Evolutionary conservation across 352 stramenopile genomes (phyloP).

Genomic region (Pythium monospermum): DNA sequence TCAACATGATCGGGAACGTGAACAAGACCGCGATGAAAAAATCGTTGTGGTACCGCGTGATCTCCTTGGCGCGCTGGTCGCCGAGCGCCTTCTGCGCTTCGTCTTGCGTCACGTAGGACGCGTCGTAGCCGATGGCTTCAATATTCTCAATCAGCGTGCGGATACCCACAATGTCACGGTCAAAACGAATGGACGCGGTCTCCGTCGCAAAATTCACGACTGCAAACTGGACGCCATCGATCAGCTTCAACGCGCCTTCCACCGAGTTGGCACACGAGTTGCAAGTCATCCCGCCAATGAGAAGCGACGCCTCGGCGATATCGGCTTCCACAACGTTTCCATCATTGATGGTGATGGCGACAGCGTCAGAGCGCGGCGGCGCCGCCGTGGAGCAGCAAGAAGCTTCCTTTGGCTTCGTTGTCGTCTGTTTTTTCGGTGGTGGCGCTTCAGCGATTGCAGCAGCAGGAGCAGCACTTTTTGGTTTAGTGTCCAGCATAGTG

Average conservation of each 20-base stretch:
- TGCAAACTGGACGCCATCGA: constrained; percentile 67
- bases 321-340: constrained; percentile 24
- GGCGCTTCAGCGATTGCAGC: constrained; percentile 15
- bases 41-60: constrained; percentile 72
- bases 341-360: constrained; percentile 14
- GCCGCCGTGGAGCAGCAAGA: constrained; percentile 12
- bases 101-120: constrained; percentile 53
- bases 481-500: constrained; percentile 10
- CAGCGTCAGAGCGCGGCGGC: neutral
- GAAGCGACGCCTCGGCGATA: constrained; percentile 53
- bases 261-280: constrained; percentile 91
- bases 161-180: constrained; percentile 70
- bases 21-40: constrained; percentile 89
- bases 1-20: constrained; percentile 90
- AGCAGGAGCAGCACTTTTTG: constrained; percentile 8
- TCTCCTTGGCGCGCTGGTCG: constrained; percentile 74
- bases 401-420: constrained; percentile 13
- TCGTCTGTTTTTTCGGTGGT: constrained; percentile 12
- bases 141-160: constrained; percentile 85
- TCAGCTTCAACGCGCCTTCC: constrained; percentile 75
- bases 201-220: constrained; percentile 87
- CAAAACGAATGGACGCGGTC: constrained; percentile 72
- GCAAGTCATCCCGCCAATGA: constrained; percentile 90
- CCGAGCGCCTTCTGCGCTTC: constrained; percentile 80
- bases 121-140: constrained; percentile 89